These are phyloP conservation scores for Aureobasidium zeae DNA, from an alignment of 2,329 filamentous ascomycete genomes.

Conservation along the genomic window DNA sequence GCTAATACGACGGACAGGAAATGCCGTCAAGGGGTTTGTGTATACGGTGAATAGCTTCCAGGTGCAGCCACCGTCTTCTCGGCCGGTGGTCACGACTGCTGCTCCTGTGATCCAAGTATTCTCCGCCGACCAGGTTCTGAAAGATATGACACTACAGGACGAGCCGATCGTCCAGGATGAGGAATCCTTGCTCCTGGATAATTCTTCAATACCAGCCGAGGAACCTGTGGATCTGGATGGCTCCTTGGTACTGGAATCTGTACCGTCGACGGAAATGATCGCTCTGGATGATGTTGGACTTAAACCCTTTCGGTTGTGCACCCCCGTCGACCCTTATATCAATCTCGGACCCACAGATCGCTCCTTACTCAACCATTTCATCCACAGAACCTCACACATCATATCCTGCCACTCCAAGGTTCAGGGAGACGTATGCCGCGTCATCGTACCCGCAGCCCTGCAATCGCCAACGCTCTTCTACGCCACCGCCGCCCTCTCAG, in stretches of 20 bases:
- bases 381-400: slow-evolving; percentile 11
- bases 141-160: neutral
- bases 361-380: slow-evolving; percentile 15
- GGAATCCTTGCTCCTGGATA: no score
- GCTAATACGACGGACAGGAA: neutral
- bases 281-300: neutral
- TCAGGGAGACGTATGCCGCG: slow-evolving; percentile 11
- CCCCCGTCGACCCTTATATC: slow-evolving; percentile 9
- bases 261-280: neutral
- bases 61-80: neutral
- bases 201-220: no score
- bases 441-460: slow-evolving; percentile 14
- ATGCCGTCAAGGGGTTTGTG: slow-evolving; percentile 3
- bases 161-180: no score
- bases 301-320: slow-evolving; percentile 1
- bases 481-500: slow-evolving; percentile 14
- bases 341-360: slow-evolving; percentile 7
- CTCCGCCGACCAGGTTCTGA: neutral
- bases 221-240: neutral
- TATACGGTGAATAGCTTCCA: slow-evolving; percentile 11
- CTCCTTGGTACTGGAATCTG: neutral
- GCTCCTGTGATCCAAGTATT: neutral
- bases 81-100: neutral
- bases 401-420: slow-evolving; percentile 16
- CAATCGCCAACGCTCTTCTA: slow-evolving; percentile 14